These are phyloP conservation scores for Paramecium tetraurelia DNA, from an alignment of 73 alveolate genomes.

Conservation along the genomic window DNA sequence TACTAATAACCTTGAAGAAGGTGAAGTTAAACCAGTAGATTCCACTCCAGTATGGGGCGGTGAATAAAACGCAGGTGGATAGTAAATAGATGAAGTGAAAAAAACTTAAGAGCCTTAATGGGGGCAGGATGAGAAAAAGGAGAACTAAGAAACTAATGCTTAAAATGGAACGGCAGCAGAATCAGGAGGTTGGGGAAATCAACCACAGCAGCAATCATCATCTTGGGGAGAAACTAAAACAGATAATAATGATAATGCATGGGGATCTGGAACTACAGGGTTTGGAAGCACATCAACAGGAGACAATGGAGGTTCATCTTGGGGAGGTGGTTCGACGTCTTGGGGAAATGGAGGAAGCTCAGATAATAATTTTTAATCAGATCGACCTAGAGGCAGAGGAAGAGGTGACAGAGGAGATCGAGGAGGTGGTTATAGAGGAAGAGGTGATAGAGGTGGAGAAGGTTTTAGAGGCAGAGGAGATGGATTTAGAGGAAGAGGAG, in stretches of 20 bases:
- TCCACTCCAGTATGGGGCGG: conserved; percentile 5
- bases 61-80: neutral
- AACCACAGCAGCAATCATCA: neutral
- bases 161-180: neutral
- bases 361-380: neutral
- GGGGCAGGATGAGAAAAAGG: neutral
- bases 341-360: neutral
- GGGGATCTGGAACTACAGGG: neutral
- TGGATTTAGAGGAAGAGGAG: conserved; percentile 48
- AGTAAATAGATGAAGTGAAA: conserved; percentile 4
- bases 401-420: neutral
- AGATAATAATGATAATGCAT: neutral
- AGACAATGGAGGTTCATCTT: neutral
- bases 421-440: neutral
- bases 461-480: conserved; percentile 1
- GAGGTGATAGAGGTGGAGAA: conserved; percentile 32
- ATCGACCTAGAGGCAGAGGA: conserved; percentile 23
- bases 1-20: neutral
- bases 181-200: neutral
- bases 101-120: neutral
- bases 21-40: conserved; percentile 9
- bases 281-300: neutral
- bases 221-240: neutral
- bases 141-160: neutral
- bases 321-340: neutral